Percentiles rank a stretch among this genome's conserved stretches.
Evolutionary conservation across 352 stramenopile genomes (phyloP).

Genomic region (Globisporangium ultimum): DNA sequence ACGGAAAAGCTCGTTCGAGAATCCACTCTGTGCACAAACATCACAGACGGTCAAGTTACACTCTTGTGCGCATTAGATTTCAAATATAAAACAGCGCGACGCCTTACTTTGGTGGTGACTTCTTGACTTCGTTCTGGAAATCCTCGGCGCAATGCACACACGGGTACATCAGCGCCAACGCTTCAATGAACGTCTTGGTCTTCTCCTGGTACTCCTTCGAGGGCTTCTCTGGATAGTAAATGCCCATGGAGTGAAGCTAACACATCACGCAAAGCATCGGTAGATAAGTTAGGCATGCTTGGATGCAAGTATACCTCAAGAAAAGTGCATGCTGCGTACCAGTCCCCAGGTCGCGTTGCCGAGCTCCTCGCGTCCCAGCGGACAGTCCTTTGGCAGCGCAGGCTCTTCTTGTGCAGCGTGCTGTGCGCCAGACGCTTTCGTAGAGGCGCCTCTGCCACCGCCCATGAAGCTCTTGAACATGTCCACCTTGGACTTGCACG

Average conservation of each 20-base stretch:
- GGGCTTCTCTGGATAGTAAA: conserved; percentile 96
- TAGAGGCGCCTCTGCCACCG: conserved; percentile 25
- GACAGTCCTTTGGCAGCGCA: conserved; percentile 56
- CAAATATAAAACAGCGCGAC: neutral
- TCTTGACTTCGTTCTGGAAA: conserved; percentile 93
- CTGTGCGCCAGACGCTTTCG: conserved; percentile 3
- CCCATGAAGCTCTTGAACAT: conserved; percentile 79
- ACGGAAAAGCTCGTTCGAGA: conserved; percentile 91
- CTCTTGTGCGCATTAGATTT: neutral
- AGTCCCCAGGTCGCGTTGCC: conserved; percentile 86
- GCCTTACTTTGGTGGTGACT: conserved; percentile 87
- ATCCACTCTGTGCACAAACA: conserved; percentile 59
- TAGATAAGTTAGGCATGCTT: neutral
- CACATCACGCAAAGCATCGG: neutral
- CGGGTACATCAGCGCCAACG: conserved; percentile 91
- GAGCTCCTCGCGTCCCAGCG: conserved; percentile 82
- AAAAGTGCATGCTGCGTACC: conserved; percentile 26
- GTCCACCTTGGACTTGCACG: conserved; percentile 82
- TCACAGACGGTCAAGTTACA: neutral
- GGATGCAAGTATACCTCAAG: neutral
- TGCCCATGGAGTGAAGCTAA: conserved; percentile 91
- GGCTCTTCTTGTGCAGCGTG: conserved; percentile 15
- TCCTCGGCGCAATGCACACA: conserved; percentile 94
- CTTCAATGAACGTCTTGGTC: conserved; percentile 88
- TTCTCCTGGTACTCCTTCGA: conserved; percentile 87